phyloP scores from a whole-genome alignment of 2,329 filamentous ascomycete species.

The Penicillium frequentans region DNA sequence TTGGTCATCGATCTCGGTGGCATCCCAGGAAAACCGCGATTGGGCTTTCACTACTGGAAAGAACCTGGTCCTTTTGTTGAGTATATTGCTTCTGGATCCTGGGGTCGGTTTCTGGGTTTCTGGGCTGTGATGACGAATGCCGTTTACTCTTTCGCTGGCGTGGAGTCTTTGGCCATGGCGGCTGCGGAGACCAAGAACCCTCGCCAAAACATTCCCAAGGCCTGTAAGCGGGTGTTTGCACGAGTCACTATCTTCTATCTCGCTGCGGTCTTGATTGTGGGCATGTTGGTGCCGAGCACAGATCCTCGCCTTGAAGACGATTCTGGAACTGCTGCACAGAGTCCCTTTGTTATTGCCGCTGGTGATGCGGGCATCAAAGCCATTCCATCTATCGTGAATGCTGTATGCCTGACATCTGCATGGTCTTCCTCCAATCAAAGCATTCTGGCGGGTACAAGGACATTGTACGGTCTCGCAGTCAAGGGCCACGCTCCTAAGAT shows the following conservation, averaged over 20 bases:
- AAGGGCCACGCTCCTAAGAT: constrained; percentile 55
- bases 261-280: constrained; percentile 56
- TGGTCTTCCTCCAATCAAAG: constrained; percentile 70
- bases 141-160: constrained; percentile 37
- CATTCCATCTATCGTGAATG: constrained; percentile 73
- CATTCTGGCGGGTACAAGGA: constrained; percentile 56
- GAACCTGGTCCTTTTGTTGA: constrained; percentile 67
- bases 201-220: constrained; percentile 54
- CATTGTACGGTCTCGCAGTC: constrained; percentile 50
- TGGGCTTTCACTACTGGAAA: constrained; percentile 70
- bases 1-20: constrained; percentile 65
- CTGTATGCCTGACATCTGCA: constrained; percentile 70
- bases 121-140: constrained; percentile 50
- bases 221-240: constrained; percentile 55
- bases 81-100: constrained; percentile 58
- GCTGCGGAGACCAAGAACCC: constrained; percentile 58
- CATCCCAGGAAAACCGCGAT: constrained; percentile 56
- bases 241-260: constrained; percentile 61
- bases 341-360: constrained; percentile 71
- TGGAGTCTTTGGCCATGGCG: constrained; percentile 56
- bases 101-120: constrained; percentile 64
- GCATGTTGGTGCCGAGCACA: constrained; percentile 59
- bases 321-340: constrained; percentile 32
- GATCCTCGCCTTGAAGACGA: constrained; percentile 35
- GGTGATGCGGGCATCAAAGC: constrained; percentile 65